Percentiles rank a stretch among this genome's conserved stretches.
phyloP scores from a whole-genome alignment of 768 basidiomycete genomes.

The Termitomyces sp. region DNA sequence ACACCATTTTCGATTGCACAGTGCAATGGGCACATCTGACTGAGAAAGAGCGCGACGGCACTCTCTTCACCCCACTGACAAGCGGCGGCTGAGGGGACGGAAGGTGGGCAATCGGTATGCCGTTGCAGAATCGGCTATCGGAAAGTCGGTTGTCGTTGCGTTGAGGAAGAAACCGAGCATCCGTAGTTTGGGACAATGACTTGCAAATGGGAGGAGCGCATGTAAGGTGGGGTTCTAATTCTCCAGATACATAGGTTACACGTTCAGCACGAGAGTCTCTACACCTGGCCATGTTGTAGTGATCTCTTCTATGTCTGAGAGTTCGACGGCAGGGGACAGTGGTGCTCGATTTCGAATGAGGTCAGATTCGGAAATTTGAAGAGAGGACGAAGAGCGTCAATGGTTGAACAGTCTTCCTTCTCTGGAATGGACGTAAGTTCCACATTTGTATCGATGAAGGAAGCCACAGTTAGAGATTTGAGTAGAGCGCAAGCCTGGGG shows the following conservation, averaged over 20 bases:
- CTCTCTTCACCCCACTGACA: conserved; percentile 49
- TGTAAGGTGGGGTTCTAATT: conserved; percentile 31
- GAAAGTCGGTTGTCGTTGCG: conserved; percentile 25
- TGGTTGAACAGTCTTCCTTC: conserved; percentile 23
- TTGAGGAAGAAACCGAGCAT: conserved; percentile 41
- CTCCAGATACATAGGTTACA: conserved; percentile 34
- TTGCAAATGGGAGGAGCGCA: conserved; percentile 38
- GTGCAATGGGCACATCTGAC: conserved; percentile 42
- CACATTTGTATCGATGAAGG: conserved; percentile 19
- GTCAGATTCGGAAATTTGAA: conserved; percentile 29
- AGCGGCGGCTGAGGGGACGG: conserved; percentile 24
- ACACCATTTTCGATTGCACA: conserved; percentile 43
- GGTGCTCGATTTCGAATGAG: conserved; percentile 35
- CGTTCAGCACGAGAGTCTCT: conserved; percentile 41
- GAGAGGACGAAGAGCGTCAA: conserved; percentile 33
- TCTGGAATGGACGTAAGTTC: conserved; percentile 1
- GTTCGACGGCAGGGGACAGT: conserved; percentile 33
- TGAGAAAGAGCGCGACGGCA: conserved; percentile 49
- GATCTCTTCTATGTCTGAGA: conserved; percentile 41
- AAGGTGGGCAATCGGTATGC: conserved; percentile 24
- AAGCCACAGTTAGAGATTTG: conserved; percentile 39
- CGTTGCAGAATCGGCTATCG: conserved; percentile 10
- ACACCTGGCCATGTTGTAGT: conserved; percentile 43
- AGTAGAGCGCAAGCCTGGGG: conserved; percentile 47
- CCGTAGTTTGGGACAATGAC: conserved; percentile 34